Conservation (phyloP, 1,284 basidiomycete species). For the Ustilago shanxiensis region DNA sequence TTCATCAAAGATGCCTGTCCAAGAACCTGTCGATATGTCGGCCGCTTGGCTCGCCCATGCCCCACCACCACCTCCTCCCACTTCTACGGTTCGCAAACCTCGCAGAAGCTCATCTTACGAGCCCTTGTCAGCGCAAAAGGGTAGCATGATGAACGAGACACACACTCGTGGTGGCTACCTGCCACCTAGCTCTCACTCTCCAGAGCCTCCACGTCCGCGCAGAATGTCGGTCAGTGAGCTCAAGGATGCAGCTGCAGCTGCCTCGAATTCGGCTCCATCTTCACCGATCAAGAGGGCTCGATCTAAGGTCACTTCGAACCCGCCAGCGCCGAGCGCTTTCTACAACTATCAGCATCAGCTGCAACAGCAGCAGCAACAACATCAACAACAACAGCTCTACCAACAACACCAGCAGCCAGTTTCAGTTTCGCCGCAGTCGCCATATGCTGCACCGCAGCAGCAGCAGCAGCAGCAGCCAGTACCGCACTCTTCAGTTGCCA, state of each 20-base stretch:
- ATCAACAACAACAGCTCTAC: constrained; percentile 28
- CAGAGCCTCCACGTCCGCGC: constrained; percentile 41
- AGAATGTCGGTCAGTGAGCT: constrained; percentile 31
- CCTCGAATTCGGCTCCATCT: constrained; percentile 24
- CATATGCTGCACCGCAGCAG: constrained; percentile 22
- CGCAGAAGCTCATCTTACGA: constrained; percentile 52
- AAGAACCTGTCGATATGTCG: constrained; percentile 45
- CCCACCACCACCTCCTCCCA: constrained; percentile 56
- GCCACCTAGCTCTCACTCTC: constrained; percentile 56
- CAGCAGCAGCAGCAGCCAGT: constrained; percentile 11
- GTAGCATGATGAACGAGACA: constrained; percentile 35
- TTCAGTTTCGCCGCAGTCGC: constrained; percentile 8
- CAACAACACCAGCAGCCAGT: constrained; percentile 17
- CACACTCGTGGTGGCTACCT: constrained; percentile 52
- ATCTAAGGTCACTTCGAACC: constrained; percentile 45
- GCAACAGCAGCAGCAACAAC: constrained; percentile 30
- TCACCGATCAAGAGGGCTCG: constrained; percentile 32
- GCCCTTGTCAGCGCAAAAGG: constrained; percentile 28
- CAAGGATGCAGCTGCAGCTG: constrained; percentile 19
- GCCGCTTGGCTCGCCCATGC: constrained; percentile 60
- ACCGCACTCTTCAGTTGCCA: constrained; percentile 22
- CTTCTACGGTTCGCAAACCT: constrained; percentile 26
- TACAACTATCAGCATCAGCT: constrained; percentile 54
- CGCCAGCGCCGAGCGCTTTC: constrained; percentile 45
- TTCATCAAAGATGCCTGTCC: constrained; percentile 33